phyloP scores from a whole-genome alignment of 2,329 filamentous ascomycete species.

The Aspergillus thermomutatus region DNA sequence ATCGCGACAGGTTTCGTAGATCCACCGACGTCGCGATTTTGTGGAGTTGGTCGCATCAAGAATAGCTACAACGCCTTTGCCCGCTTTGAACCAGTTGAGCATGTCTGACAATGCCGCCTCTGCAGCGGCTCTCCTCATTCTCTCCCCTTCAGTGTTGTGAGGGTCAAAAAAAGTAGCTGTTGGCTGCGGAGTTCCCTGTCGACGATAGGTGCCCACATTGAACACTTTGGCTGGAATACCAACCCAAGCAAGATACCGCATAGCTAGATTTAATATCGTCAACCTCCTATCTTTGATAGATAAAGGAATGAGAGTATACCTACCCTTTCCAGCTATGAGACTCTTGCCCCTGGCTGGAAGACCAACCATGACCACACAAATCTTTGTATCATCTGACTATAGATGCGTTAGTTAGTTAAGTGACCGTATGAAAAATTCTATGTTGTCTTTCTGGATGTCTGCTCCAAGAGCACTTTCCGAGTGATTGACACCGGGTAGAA shows the following conservation, averaged over 20 bases:
- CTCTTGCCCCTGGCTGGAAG: slow-evolving; percentile 94
- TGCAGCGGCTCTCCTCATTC: slow-evolving; percentile 79
- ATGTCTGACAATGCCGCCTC: slow-evolving; percentile 92
- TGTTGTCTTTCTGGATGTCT: background rate
- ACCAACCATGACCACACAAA: slow-evolving; percentile 98
- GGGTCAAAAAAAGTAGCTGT: slow-evolving; percentile 94
- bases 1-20: slow-evolving; percentile 71
- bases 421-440: background rate
- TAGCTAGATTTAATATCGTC: slow-evolving; percentile 53
- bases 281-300: background rate
- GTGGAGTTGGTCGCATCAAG: slow-evolving; percentile 97
- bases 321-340: slow-evolving; percentile 95
- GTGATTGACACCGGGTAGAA: background rate
- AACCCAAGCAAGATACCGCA: slow-evolving; percentile 94
- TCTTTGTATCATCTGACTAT: slow-evolving; percentile 91
- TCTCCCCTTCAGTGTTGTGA: slow-evolving; percentile 84
- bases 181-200: slow-evolving; percentile 83
- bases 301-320: slow-evolving; percentile 20
- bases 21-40: slow-evolving; percentile 84
- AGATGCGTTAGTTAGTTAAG: slow-evolving; percentile 40
- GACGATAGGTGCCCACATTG: slow-evolving; percentile 95
- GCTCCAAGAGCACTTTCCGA: background rate
- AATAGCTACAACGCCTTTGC: slow-evolving; percentile 81
- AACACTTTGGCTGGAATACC: slow-evolving; percentile 92
- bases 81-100: slow-evolving; percentile 81